Conservation (phyloP, 139 green algal species). For the Chlamydomonas sphaeroides region DNA sequence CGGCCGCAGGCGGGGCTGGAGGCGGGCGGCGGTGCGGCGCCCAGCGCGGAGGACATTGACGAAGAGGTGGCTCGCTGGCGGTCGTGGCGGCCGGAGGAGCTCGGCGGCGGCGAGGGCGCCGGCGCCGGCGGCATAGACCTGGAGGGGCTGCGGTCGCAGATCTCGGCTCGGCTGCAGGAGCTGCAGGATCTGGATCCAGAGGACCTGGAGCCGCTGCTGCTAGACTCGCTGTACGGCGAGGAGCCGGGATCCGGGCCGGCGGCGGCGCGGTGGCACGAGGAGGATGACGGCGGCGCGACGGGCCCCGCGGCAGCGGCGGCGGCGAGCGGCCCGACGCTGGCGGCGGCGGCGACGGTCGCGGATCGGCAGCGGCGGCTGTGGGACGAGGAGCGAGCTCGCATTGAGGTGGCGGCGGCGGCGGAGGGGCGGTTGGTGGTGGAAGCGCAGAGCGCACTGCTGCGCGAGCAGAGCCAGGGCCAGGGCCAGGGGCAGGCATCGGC, state of each 20-base stretch:
- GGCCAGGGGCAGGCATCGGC: too few species aligned
- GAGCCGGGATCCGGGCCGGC: neutral
- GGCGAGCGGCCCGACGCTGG: neutral
- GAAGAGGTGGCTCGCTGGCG: too few species aligned
- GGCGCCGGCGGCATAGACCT: neutral
- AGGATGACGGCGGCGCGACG: neutral
- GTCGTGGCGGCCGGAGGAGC: too few species aligned
- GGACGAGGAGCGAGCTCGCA: neutral
- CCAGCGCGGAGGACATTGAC: too few species aligned
- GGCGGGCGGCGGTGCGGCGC: too few species aligned
- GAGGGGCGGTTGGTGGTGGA: conserved; percentile 25
- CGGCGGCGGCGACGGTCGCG: neutral
- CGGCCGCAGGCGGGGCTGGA: neutral
- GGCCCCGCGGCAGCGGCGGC: neutral
- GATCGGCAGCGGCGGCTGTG: conserved; percentile 31
- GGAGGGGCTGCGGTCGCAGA: conserved; percentile 24
- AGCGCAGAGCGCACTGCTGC: too few species aligned
- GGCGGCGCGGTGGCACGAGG: neutral
- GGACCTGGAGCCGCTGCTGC: conserved; percentile 1
- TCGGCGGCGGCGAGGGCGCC: too few species aligned
- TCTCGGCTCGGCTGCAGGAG: conserved; percentile 32
- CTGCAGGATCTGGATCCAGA: conserved; percentile 26
- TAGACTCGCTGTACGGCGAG: conserved; percentile 24
- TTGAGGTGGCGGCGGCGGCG: conserved; percentile 29
- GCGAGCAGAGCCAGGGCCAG: too few species aligned